Evolutionary conservation across 345 rosid genomes (phyloP).

Genomic region (Eucalyptus brandiana): DNA sequence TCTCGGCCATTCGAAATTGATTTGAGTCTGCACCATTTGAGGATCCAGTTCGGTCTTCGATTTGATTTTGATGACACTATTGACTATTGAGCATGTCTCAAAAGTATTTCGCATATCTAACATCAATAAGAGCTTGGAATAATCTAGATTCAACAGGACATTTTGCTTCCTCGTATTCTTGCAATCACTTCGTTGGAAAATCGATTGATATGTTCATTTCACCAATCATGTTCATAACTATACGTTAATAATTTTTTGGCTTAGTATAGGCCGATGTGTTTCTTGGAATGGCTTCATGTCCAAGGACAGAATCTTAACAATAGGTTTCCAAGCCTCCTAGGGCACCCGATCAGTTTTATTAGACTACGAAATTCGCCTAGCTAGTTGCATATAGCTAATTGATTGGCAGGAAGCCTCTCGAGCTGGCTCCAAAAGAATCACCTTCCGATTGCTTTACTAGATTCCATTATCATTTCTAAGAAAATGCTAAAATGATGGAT

Average conservation of each 20-base stretch:
- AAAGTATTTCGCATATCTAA: background rate
- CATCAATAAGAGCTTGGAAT: background rate
- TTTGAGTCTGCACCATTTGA: background rate
- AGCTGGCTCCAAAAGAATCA: background rate
- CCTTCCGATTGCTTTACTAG: background rate
- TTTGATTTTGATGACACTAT: background rate
- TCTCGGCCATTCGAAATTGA: background rate
- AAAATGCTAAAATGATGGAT: background rate
- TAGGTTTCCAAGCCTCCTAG: background rate
- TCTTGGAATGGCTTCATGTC: background rate
- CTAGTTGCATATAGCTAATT: background rate
- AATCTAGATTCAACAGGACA: background rate
- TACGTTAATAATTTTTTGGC: background rate
- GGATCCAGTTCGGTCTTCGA: background rate
- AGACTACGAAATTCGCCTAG: background rate
- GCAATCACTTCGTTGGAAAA: background rate
- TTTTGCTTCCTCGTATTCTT: background rate
- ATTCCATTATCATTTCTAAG: background rate
- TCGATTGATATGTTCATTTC: background rate
- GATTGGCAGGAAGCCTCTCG: background rate
- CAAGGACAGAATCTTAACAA: background rate
- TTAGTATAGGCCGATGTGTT: background rate
- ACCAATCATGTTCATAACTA: background rate
- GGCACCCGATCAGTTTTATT: background rate
- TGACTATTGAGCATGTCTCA: background rate